A percentile compares a stretch with the other conserved stretches of the same genome.
Conservation (phyloP, 768 basidiomycete species). For the Kwoniella bestiolae region DNA sequence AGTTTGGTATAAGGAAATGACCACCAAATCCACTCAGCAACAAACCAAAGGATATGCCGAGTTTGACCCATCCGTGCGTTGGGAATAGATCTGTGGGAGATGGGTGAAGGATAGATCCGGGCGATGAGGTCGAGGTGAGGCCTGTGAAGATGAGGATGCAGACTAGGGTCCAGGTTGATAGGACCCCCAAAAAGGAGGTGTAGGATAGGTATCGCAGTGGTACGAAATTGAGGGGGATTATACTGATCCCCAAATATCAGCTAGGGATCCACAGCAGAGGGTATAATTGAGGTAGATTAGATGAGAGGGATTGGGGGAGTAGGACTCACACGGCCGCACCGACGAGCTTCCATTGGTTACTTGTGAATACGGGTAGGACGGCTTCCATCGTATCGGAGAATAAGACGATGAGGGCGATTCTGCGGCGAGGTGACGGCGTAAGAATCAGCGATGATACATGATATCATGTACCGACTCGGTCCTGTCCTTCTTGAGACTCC, state of each 20-base stretch:
- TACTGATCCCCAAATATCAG: conserved; percentile 20
- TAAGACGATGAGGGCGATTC: conserved; percentile 47
- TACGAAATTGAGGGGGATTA: conserved; percentile 52
- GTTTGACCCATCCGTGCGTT: conserved; percentile 43
- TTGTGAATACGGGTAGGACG: conserved; percentile 42
- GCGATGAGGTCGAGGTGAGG: conserved; percentile 40
- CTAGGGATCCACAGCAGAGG: conserved; percentile 6
- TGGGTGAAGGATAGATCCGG: conserved; percentile 50
- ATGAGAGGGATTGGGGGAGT: conserved; percentile 39
- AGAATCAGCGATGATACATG: too few relatives aligned
- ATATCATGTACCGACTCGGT: too few relatives aligned
- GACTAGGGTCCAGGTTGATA: conserved; percentile 44
- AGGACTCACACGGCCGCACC: conserved; percentile 39
- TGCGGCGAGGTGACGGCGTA: conserved; percentile 12
- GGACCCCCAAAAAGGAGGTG: conserved; percentile 49
- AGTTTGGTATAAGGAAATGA: conserved; percentile 50
- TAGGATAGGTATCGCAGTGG: conserved; percentile 53
- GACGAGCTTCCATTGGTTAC: conserved; percentile 48
- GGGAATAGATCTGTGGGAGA: conserved; percentile 51
- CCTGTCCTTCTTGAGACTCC: not conserved
- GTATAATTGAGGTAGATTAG: conserved; percentile 48
- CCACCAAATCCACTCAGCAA: conserved; percentile 52
- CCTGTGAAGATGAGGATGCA: conserved; percentile 52
- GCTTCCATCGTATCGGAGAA: conserved; percentile 50
- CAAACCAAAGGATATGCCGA: conserved; percentile 46